These are phyloP conservation scores for Macrophomina tecta DNA, from an alignment of 2,329 filamentous ascomycete genomes.

Conservation along the genomic window DNA sequence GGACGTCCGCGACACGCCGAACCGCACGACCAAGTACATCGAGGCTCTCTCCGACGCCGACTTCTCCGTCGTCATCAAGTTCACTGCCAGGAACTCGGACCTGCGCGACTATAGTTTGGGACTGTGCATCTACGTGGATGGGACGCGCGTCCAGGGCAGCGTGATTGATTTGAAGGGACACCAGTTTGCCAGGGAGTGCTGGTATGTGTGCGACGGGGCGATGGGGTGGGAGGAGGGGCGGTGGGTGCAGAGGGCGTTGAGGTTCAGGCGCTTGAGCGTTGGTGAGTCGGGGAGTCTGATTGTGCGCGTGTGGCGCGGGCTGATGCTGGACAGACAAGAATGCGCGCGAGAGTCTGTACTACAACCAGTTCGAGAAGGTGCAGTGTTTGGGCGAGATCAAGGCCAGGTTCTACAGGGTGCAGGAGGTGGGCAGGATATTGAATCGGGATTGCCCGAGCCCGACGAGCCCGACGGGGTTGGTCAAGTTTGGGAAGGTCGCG, in stretches of 20 bases:
- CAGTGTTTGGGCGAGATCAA: conserved; percentile 21
- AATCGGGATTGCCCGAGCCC: conserved; percentile 8
- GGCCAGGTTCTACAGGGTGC: conserved; percentile 9
- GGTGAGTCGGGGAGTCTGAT: neutral
- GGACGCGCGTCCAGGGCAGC: conserved; percentile 13
- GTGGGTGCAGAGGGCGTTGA: conserved; percentile 16
- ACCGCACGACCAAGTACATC: conserved; percentile 18
- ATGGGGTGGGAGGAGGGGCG: conserved; percentile 5
- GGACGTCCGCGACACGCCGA: neutral
- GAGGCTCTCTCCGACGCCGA: conserved; percentile 11
- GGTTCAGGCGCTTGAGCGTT: conserved; percentile 6
- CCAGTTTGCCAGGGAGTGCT: conserved; percentile 6
- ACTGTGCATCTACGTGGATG: conserved; percentile 15
- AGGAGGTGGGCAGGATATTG: conserved; percentile 12
- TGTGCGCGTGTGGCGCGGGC: neutral
- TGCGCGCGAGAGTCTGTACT: conserved; percentile 9
- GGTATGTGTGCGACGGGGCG: conserved; percentile 19
- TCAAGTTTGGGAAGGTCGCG: conserved; percentile 9
- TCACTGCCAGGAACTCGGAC: conserved; percentile 16
- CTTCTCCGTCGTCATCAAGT: conserved; percentile 24
- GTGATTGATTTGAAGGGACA: conserved; percentile 16
- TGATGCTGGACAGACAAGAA: neutral
- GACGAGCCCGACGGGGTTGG: conserved; percentile 17
- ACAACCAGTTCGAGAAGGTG: conserved; percentile 2
- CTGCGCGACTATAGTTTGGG: conserved; percentile 6